phyloP scores from a whole-genome alignment of 768 basidiomycete genomes.

The Kwoniella europaea region DNA sequence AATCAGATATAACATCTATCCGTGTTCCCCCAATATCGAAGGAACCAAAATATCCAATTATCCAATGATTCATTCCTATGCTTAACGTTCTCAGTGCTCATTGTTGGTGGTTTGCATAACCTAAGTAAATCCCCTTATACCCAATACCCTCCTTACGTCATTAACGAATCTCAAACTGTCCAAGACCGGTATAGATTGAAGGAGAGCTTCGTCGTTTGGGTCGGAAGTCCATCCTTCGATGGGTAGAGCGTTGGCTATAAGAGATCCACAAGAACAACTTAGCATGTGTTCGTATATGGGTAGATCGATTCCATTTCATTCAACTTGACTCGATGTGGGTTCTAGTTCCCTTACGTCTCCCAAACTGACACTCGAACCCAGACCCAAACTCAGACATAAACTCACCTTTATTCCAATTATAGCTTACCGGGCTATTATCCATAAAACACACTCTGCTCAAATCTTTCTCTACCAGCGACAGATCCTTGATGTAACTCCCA shows the following conservation, averaged over 20 bases:
- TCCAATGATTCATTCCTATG: not conserved
- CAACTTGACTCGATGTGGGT: too few relatives aligned
- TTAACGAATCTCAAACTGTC: slow-evolving; percentile 95
- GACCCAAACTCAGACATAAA: too few relatives aligned
- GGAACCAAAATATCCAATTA: not conserved
- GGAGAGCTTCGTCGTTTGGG: slow-evolving; percentile 91
- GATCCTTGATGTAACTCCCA: slow-evolving; percentile 92
- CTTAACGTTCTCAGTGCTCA: not conserved
- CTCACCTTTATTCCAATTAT: slow-evolving; percentile 88
- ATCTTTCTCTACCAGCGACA: slow-evolving; percentile 84
- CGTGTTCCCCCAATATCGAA: not conserved
- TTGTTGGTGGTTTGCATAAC: not conserved
- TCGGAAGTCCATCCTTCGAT: slow-evolving; percentile 99
- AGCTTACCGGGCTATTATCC: slow-evolving; percentile 94
- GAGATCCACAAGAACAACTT: too few relatives aligned
- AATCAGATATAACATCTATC: not conserved
- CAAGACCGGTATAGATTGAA: slow-evolving; percentile 91
- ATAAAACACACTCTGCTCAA: slow-evolving; percentile 91
- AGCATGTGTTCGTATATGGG: too few relatives aligned
- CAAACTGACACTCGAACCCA: too few relatives aligned
- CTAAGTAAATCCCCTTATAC: slow-evolving; percentile 63
- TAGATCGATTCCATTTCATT: too few relatives aligned
- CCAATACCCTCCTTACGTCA: slow-evolving; percentile 90
- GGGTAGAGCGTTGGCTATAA: slow-evolving; percentile 90
- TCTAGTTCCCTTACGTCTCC: too few relatives aligned